These are phyloP conservation scores for Smallanthus sonchifolius DNA, from an alignment of 129 eudicot species.

Conservation along the genomic window DNA sequence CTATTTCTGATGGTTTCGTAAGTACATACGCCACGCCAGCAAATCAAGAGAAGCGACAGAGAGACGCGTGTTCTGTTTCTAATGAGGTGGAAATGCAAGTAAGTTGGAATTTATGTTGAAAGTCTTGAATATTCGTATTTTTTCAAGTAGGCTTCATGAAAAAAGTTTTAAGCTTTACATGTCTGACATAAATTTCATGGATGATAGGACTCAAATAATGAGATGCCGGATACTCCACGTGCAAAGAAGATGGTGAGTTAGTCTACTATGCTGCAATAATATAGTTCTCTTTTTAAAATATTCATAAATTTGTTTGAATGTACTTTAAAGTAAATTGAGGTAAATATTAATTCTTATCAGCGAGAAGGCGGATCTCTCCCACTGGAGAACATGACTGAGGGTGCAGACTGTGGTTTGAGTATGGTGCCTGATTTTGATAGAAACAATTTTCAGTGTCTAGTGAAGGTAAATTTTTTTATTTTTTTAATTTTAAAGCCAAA, in stretches of 20 bases:
- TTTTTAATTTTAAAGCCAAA: neutral
- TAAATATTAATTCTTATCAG: constrained; percentile 21
- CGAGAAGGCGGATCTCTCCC: constrained; percentile 40
- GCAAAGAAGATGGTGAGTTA: constrained; percentile 70
- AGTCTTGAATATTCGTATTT: neutral
- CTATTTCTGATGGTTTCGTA: constrained; percentile 27
- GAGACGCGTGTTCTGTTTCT: constrained; percentile 49
- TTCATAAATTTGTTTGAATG: neutral
- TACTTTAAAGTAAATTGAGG: neutral
- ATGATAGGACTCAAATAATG: constrained; percentile 38
- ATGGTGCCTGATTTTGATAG: constrained; percentile 38
- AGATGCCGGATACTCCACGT: constrained; percentile 45
- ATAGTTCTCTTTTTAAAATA: neutral
- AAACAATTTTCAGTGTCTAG: constrained; percentile 60
- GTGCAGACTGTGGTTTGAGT: constrained; percentile 26
- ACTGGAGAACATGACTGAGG: constrained; percentile 23
- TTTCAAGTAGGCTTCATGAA: neutral
- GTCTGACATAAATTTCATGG: neutral
- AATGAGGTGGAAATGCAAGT: constrained; percentile 57
- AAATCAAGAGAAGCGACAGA: constrained; percentile 72
- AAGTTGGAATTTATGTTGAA: neutral
- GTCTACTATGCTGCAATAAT: neutral
- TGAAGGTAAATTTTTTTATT: constrained; percentile 55
- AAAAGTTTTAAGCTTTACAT: neutral
- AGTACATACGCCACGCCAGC: constrained; percentile 29